These are phyloP conservation scores for Arbutus unedo DNA, from an alignment of 148 eudicot species.

Conservation along the genomic window DNA sequence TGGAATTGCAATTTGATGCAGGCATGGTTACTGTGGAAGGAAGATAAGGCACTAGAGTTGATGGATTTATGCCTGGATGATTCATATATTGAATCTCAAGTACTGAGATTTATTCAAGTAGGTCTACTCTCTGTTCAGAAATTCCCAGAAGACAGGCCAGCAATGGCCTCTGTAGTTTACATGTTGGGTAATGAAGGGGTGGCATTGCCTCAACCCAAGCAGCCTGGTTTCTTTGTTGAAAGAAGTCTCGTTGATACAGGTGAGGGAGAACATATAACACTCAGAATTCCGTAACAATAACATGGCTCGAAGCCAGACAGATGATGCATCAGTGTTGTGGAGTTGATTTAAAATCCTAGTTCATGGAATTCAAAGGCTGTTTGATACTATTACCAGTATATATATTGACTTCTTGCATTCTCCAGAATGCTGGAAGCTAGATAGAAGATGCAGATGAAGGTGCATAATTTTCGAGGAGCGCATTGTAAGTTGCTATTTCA, in stretches of 20 bases:
- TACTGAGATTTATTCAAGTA: not conserved
- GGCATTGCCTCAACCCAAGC: not conserved
- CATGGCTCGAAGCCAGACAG: constrained; percentile 1
- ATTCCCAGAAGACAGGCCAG: not conserved
- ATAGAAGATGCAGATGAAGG: not conserved
- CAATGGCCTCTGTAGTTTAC: not conserved
- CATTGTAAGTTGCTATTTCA: not conserved
- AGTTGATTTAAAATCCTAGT: too few relatives aligned
- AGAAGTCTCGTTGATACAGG: not conserved
- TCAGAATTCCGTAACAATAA: not conserved
- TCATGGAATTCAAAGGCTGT: too few relatives aligned
- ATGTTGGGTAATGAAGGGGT: constrained; percentile 3
- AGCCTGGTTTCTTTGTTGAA: constrained; percentile 6
- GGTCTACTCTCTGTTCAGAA: not conserved
- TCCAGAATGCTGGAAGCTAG: not conserved
- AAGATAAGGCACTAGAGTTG: too few relatives aligned
- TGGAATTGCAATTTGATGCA: not conserved
- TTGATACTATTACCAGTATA: too few relatives aligned
- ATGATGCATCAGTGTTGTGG: too few relatives aligned
- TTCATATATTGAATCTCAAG: constrained; percentile 1
- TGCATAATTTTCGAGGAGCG: not conserved
- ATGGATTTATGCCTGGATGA: not conserved
- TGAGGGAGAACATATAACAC: not conserved
- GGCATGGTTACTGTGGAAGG: constrained; percentile 3
- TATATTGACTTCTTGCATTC: not conserved